Evolutionary conservation across 257 asterid genomes (phyloP).

Genomic region (Linderniella brevidens): DNA sequence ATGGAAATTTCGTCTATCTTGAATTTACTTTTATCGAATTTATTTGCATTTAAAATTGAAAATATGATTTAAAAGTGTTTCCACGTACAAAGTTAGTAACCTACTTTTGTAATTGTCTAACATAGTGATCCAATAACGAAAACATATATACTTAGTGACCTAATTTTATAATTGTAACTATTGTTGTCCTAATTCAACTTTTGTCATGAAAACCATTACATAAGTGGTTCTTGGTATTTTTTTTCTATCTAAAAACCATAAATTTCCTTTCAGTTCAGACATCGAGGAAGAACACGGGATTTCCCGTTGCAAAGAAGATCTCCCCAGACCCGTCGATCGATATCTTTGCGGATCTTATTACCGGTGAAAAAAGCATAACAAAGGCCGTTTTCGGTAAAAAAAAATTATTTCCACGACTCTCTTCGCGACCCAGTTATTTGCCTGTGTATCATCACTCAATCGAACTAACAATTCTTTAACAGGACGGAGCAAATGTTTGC

Average conservation of each 20-base stretch:
- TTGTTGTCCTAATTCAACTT: conserved; percentile 33
- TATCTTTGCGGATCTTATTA: conserved; percentile 42
- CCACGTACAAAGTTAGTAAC: no score
- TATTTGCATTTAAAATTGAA: no score
- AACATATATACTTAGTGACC: no score
- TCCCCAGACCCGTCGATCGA: conserved; percentile 40
- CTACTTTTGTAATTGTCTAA: no score
- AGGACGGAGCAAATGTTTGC: conserved; percentile 81
- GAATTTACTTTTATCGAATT: no score
- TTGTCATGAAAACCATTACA: not conserved
- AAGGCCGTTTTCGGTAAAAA: conserved; percentile 72
- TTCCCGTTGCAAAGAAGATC: conserved; percentile 66
- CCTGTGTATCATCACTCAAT: no score
- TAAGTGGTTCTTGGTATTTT: conserved; percentile 8
- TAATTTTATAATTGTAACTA: no score
- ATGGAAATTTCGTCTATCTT: no score
- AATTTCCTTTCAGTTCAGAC: conserved; percentile 93
- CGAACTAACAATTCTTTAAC: conserved; percentile 14
- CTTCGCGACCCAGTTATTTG: not conserved
- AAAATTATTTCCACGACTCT: not conserved
- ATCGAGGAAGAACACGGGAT: conserved; percentile 65
- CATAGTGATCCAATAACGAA: no score
- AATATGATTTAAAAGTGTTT: no score
- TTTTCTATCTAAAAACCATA: conserved; percentile 14
- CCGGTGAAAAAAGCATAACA: conserved; percentile 65